Evolutionary conservation across 805 yeast genomes (phyloP), one percentile per base, ranked within the genome.

Genomic region (Starmerella davenportii): DNA sequence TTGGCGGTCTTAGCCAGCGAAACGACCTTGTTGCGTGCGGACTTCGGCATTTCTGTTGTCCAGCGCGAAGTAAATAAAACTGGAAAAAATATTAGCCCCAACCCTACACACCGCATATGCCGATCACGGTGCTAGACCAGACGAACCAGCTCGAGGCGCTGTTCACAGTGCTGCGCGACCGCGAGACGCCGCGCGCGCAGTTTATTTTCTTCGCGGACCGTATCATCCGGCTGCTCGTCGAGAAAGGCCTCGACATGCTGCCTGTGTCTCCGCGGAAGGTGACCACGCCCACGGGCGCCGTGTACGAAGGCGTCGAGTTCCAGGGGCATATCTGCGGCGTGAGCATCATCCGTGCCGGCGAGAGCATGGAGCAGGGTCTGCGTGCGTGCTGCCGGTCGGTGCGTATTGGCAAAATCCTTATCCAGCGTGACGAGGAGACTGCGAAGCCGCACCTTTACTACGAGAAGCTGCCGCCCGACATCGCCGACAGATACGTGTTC

Each of bases 351-450:
- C 71, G 99, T 57, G 99, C 99, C 4, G 99, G 99, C 48, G 99
- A 90, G 60, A 78, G 93, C 33, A 90, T 90, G 99, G 99, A 90
- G 61, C 93, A 82, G 67, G 98, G 96, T 25, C 66, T 90, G 47
- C 74, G 99, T 58, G 96, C 87, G 58, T 87, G 98, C 61, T 84
- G 96, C 58, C 71, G 98, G 48, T 78, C 93, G 9, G 98, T 90
- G 29, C 70, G 96, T 55, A 79, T 90, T 43, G 99, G 99, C 38
- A 90, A 90, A 65, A 87, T 90, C 50, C 66, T 90, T 55, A 90
- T 90, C 51, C 99, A 90, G 64, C 72, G 99, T 61, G 95, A 90
- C 55, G 99, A 90, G 62, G 98, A 90, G 61, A 90, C 96, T 20
- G 94, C 95, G 2, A 59, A 69, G 50, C 95, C 98, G 32, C 80